Conservation (phyloP, 1,284 basidiomycete genomes). For the Trametes hirsuta region DNA sequence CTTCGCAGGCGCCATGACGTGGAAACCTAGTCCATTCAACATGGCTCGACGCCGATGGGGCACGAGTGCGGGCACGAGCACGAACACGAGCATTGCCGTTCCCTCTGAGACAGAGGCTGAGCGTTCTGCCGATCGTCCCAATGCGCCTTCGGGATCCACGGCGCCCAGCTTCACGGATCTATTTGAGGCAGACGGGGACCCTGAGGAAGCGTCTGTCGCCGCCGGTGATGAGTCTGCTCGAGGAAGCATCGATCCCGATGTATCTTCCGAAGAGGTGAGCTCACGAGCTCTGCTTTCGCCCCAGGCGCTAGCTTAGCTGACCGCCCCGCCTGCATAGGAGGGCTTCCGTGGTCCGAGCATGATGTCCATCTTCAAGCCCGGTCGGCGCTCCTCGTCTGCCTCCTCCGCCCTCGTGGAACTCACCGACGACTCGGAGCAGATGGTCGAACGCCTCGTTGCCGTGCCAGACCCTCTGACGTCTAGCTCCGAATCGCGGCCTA, state of each 20-base stretch:
- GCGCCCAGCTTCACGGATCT: conserved; percentile 34
- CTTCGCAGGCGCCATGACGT: conserved; percentile 35
- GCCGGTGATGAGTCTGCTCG: conserved; percentile 7
- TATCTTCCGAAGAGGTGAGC: conserved; percentile 26
- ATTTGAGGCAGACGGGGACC: conserved; percentile 21
- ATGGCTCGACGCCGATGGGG: conserved; percentile 57
- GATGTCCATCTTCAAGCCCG: conserved; percentile 22
- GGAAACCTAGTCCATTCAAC: conserved; percentile 56
- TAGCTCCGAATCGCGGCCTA: conserved; percentile 17
- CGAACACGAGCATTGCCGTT: background rate
- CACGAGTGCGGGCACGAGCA: conserved; percentile 25
- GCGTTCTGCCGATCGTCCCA: conserved; percentile 14
- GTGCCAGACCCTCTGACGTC: conserved; percentile 16
- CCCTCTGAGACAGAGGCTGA: conserved; percentile 22
- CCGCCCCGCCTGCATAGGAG: conserved; percentile 13
- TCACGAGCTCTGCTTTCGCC: conserved; percentile 12
- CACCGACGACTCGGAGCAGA: conserved; percentile 32
- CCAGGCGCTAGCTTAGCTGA: conserved; percentile 14
- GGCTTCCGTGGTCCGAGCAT: conserved; percentile 24
- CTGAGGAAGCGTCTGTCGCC: conserved; percentile 6
- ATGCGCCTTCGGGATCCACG: conserved; percentile 14
- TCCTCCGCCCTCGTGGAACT: conserved; percentile 25
- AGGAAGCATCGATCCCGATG: conserved; percentile 20
- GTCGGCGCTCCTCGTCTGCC: conserved; percentile 23
- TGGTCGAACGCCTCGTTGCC: conserved; percentile 33